These are phyloP conservation scores for Penicillium longicatenatum DNA, from an alignment of 495 filamentous ascomycete genomes.

Conservation along the genomic window DNA sequence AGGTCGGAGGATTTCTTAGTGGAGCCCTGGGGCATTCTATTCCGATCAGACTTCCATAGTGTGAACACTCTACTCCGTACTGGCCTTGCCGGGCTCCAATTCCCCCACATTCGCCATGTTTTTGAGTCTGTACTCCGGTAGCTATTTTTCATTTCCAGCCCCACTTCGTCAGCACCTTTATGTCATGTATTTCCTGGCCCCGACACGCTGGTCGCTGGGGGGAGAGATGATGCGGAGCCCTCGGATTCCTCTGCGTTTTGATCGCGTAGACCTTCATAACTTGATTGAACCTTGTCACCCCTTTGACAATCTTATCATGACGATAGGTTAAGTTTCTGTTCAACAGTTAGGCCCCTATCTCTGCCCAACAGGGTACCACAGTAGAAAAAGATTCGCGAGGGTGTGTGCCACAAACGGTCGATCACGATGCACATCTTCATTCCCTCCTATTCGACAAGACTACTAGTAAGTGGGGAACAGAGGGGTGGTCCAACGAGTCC, in stretches of 20 bases:
- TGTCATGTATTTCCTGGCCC: constrained; percentile 23
- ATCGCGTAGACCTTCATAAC: constrained; percentile 14
- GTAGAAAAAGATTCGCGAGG: constrained; percentile 2
- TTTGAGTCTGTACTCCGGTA: constrained; percentile 11
- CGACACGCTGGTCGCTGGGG: constrained; percentile 36
- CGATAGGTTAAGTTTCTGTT: constrained; percentile 8
- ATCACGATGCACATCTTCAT: constrained; percentile 31
- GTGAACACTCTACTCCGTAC: constrained; percentile 2
- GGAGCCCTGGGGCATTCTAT: constrained; percentile 26
- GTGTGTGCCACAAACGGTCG: constrained; percentile 28
- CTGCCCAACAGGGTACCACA: constrained; percentile 18
- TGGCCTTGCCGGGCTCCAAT: constrained; percentile 23
- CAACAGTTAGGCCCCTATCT: constrained; percentile 19
- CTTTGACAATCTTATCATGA: constrained; percentile 6
- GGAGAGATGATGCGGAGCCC: constrained; percentile 33
- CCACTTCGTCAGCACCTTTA: constrained; percentile 26
- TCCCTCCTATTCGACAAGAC: constrained; percentile 24
- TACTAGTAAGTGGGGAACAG: constrained; percentile 3
- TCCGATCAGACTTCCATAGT: constrained; percentile 31
- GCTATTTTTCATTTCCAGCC: constrained; percentile 1
- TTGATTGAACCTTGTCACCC: constrained; percentile 18
- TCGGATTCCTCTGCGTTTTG: constrained; percentile 31
- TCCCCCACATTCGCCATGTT: constrained; percentile 27
- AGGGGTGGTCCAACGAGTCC: constrained; percentile 8
- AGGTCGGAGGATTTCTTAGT: constrained; percentile 21